Base-by-base conservation (phyloP, 495 filamentous ascomycete genomes). In the Tuber magnatum region DNA sequence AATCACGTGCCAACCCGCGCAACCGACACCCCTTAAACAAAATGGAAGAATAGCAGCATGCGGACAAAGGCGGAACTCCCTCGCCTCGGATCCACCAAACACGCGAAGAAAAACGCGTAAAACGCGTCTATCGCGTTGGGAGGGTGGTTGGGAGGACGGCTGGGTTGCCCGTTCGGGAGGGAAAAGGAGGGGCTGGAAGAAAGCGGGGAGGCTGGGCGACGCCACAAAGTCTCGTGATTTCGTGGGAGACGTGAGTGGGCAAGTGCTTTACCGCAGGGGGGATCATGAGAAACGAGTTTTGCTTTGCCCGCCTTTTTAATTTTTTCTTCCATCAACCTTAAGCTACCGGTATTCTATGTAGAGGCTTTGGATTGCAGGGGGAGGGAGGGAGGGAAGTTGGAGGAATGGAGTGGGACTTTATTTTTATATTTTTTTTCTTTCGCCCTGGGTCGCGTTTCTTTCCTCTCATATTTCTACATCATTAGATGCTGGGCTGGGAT, bases 141-240 rank as follows among this genome's bases (percentile, higher is more conserved):
- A 16, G 56, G 51, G 46, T 51, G 46, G 46, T 51, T 28, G 51
- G 51, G 51, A 10, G 48, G 48, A n/a, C 3, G 51, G n/a, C 1
- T 9, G 0, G 10, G 18, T 48, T 24, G 10, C 24, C 8, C 12
- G 48, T 51, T 51, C 8, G 16, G 56, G 28, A 2, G 28, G 32
- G 28, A 32, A 65, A 65, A 65, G 18, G 56, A 65, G 56, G 56
- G 56, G 56, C 56, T 65, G 56, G 56, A 65, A 65, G 56, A 65
- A 35, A 65, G 56, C 56, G 56, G 56, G 56, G 56, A 65, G 56
- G 56, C 56, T 65, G 56, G 56, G 56, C 56, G 28, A 65, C 56
- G 56, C 56, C 56, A 65, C 56, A 65, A 35, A 35, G 56, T 65
- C 56, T 65, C 56, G 56, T 65, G 56, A 65, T 65, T 65, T 65